phyloP scores from a whole-genome alignment of 2,329 filamentous ascomycete genomes.

The Erysiphe pisi region DNA sequence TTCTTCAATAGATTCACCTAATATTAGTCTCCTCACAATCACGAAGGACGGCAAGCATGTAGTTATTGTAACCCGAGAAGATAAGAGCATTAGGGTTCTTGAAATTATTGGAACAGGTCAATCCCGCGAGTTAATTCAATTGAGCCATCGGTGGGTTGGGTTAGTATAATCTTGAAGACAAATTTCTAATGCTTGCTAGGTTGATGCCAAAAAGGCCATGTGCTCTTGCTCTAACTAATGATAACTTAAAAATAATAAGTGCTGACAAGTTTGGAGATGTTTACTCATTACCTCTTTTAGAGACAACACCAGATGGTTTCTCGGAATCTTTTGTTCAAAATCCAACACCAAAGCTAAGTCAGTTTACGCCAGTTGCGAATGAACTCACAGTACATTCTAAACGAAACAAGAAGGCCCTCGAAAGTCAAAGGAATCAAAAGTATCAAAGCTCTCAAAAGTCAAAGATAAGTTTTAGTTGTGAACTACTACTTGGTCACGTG shows the following conservation, averaged over 20 bases:
- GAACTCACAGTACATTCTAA: conserved; percentile 53
- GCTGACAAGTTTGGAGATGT: conserved; percentile 98
- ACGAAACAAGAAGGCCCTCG: conserved; percentile 50
- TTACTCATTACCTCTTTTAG: conserved; percentile 68
- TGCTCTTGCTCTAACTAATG: conserved; percentile 59
- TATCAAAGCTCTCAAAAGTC: conserved; percentile 34
- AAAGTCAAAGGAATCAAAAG: conserved; percentile 46
- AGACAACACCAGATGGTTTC: conserved; percentile 30
- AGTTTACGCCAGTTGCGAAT: conserved; percentile 46
- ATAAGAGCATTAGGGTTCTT: conserved; percentile 83
- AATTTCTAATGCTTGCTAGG: conserved; percentile 37
- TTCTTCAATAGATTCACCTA: conserved; percentile 44
- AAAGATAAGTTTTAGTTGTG: conserved; percentile 55
- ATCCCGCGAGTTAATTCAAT: conserved; percentile 44
- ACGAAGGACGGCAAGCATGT: conserved; percentile 57
- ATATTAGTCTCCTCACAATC: conserved; percentile 57
- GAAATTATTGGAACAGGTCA: conserved; percentile 48
- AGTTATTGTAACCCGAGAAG: conserved; percentile 73
- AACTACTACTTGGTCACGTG: conserved; percentile 79
- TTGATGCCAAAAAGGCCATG: conserved; percentile 83
- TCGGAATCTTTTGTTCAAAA: conserved; percentile 31
- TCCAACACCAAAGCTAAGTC: conserved; percentile 33
- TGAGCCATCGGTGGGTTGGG: conserved; percentile 57
- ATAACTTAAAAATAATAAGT: conserved; percentile 60
- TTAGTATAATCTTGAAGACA: background rate